Base-by-base conservation (phyloP, 257 asterid genomes). In the Nicotiana noctiflora region DNA sequence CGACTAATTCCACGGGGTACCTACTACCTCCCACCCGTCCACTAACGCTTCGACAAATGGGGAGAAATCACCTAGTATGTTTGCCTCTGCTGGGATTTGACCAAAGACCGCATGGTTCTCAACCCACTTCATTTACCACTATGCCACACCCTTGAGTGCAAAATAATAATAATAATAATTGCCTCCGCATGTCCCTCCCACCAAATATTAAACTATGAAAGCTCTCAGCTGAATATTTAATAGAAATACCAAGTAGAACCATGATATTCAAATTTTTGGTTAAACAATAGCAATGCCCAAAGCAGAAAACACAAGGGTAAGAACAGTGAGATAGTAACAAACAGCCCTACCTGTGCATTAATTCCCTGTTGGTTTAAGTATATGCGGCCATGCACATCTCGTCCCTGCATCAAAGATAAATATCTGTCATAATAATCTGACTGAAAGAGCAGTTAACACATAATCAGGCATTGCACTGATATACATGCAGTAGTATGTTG, bases 361-460 rank as follows among this genome's bases (percentile, higher is more conserved):
- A 95, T 92, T 79, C 99, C 99, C 86, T 95, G 97, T 84, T 93
- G 94, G 65, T 92, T 95, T 90, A 95, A 67, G 88, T 95, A 95
- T 84, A 95, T 91, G 59, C 98, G 97, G 12, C 99, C 99, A 57
- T 88, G 96, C 75, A 95, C 83, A 75, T 93, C 89, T 68, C 89
- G 95, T 77, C 93, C 99, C 99, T 95, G 80, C 18, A 86, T 40
- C 74, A 62, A 46, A 79, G 62, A 40, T 14, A 12, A 44, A 29
- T 31, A 46, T 37, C 49, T 40, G 57, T 23, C 44, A 18, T 44
- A 78, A 86, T 85, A n/a, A 86, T 56, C 76, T 46, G 83, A 76
- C 76, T 31, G 70, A 66, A 80, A 81, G 40, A 46, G 44, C 29
- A 59, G 49, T 23, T 29, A 34, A 46, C 65, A 23, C 14, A 77